A percentile compares a stretch with the other conserved stretches of the same genome.
Evolutionary conservation across 805 yeast genomes (phyloP).

Genomic region (Pichia membranifaciens): DNA sequence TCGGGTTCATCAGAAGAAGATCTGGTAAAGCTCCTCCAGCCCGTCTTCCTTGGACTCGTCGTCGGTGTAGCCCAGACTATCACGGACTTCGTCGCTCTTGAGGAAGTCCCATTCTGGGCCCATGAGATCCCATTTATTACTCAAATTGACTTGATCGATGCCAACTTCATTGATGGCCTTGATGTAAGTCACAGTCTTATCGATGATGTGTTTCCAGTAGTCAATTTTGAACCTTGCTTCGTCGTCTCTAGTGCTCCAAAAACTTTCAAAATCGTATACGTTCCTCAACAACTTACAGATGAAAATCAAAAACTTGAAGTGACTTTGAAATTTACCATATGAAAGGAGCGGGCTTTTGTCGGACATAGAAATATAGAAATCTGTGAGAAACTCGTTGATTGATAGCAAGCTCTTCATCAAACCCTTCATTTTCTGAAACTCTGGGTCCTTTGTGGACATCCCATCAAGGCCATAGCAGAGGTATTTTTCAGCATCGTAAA

Average conservation of each 20-base stretch:
- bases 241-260: neutral
- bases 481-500: conserved; percentile 5
- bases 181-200: conserved; percentile 3
- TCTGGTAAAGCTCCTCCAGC: too few species aligned
- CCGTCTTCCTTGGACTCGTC: too few species aligned
- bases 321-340: conserved; percentile 18
- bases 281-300: conserved; percentile 19
- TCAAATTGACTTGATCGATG: neutral
- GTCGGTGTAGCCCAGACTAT: too few species aligned
- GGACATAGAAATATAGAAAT: conserved; percentile 12
- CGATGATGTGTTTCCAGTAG: conserved; percentile 9
- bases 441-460: neutral
- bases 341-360: conserved; percentile 4
- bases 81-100: too few species aligned
- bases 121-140: conserved; percentile 2
- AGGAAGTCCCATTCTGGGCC: conserved; percentile 1
- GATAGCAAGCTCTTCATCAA: conserved; percentile 13
- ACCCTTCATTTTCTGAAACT: neutral
- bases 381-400: conserved; percentile 14
- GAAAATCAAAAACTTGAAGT: conserved; percentile 16
- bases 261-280: conserved; percentile 1
- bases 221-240: neutral
- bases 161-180: neutral
- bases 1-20: too few species aligned
- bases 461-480: neutral